phyloP scores from a whole-genome alignment of 805 yeast genomes.

The Ogataea populi-albae region DNA sequence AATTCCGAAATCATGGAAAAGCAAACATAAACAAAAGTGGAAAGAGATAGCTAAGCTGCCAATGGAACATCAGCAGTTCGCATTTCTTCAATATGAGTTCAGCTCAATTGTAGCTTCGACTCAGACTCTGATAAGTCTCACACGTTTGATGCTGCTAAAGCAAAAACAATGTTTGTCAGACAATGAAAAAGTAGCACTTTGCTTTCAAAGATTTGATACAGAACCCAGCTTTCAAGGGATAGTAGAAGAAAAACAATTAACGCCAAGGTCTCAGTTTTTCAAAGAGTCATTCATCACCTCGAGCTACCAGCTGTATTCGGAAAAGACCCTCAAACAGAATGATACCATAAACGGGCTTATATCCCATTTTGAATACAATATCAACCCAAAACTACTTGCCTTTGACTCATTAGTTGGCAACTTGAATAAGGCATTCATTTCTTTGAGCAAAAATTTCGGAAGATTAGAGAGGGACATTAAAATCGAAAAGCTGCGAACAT shows the following conservation, averaged over 20 bases:
- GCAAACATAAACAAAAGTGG: conserved; percentile 20
- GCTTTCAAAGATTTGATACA: conserved; percentile 12
- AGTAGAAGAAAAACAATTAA: conserved; percentile 8
- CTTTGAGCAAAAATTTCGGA: conserved; percentile 6
- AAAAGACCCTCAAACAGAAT: conserved; percentile 19
- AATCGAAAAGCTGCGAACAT: conserved; percentile 6
- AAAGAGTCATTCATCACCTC: conserved; percentile 24
- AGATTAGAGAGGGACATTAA: conserved; percentile 10
- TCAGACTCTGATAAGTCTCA: conserved; percentile 8
- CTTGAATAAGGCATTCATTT: background rate
- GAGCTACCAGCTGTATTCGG: conserved; percentile 23
- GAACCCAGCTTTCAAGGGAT: conserved; percentile 10
- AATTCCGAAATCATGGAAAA: conserved; percentile 25
- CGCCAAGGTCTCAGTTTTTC: conserved; percentile 25
- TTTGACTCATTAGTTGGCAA: conserved; percentile 5
- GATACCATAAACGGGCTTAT: conserved; percentile 13
- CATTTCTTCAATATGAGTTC: conserved; percentile 18
- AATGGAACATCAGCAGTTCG: conserved; percentile 19
- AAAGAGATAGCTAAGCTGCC: conserved; percentile 15
- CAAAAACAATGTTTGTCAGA: conserved; percentile 13
- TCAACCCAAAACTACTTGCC: conserved; percentile 9
- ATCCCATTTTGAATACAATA: conserved; percentile 16
- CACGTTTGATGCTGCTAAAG: conserved; percentile 10
- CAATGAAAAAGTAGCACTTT: conserved; percentile 10
- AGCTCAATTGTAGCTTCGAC: conserved; percentile 7